Percentiles rank a stretch among this genome's conserved stretches.
Evolutionary conservation across 441 rosid genomes (phyloP).

Genomic region (Populus tomentosa): DNA sequence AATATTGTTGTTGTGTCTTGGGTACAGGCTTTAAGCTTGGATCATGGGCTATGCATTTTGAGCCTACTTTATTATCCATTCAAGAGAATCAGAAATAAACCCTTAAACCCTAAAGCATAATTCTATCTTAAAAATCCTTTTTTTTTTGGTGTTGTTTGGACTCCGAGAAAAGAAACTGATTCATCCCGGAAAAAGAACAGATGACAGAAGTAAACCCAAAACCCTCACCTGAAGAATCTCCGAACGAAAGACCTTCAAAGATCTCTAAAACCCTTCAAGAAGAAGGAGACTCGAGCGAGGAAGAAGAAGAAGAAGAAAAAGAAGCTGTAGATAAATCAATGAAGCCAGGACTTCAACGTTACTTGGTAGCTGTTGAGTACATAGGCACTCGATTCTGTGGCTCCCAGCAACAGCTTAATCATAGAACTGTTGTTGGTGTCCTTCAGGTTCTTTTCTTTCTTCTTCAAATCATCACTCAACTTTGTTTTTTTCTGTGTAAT

Average conservation of each 20-base stretch:
- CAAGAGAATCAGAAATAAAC: neutral
- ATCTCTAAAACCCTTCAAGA: slow-evolving; percentile 35
- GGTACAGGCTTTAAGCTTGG: neutral
- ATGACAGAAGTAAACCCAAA: slow-evolving; percentile 46
- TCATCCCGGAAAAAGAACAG: neutral
- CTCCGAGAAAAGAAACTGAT: neutral
- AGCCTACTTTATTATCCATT: neutral
- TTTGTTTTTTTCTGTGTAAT: slow-evolving; percentile 7
- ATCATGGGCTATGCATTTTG: neutral
- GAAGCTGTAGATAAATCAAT: too few relatives aligned
- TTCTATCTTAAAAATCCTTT: too few relatives aligned
- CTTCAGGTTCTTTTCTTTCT: slow-evolving; percentile 51
- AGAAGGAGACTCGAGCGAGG: neutral
- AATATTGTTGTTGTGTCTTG: too few relatives aligned
- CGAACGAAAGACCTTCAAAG: slow-evolving; percentile 38
- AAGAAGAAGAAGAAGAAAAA: too few relatives aligned
- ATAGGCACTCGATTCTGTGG: slow-evolving; percentile 88
- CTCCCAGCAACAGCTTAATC: slow-evolving; percentile 68
- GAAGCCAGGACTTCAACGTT: slow-evolving; percentile 51
- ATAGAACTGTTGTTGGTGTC: slow-evolving; percentile 79
- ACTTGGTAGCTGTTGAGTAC: slow-evolving; percentile 77
- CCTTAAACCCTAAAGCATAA: neutral
- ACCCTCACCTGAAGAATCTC: slow-evolving; percentile 6
- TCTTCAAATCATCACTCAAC: neutral
- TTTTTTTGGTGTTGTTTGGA: too few relatives aligned